Percentiles rank a stretch among this genome's conserved stretches.
Evolutionary conservation across 768 basidiomycete species (phyloP).

Genomic region (Pleurotus platypus): DNA sequence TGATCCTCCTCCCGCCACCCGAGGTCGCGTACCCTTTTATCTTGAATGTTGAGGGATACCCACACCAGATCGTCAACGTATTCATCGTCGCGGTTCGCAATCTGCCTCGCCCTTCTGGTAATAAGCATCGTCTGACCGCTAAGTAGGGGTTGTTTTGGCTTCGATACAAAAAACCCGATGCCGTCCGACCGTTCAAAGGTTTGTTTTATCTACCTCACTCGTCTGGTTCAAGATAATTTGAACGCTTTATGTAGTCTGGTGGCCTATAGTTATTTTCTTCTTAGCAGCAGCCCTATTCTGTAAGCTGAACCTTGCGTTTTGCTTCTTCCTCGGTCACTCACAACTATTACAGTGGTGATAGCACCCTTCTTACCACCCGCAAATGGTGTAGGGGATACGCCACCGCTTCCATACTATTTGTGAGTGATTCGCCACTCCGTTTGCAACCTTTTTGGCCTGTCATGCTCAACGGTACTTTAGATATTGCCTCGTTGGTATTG

Average conservation of each 20-base stretch:
- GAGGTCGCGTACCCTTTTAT: constrained; percentile 58
- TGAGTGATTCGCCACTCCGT: constrained; percentile 12
- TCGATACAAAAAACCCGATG: constrained; percentile 45
- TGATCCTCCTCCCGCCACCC: constrained; percentile 53
- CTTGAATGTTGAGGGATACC: constrained; percentile 52
- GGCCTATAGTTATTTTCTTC: constrained; percentile 53
- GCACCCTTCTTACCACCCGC: constrained; percentile 54
- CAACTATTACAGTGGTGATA: constrained; percentile 37
- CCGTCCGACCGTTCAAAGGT: constrained; percentile 52
- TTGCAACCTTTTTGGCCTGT: neutral
- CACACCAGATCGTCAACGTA: constrained; percentile 51
- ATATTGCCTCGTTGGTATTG: constrained; percentile 54
- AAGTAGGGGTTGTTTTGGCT: constrained; percentile 52
- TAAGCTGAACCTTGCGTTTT: constrained; percentile 22
- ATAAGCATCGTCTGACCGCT: neutral
- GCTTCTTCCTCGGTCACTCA: neutral
- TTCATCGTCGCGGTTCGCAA: constrained; percentile 50
- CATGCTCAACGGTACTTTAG: constrained; percentile 18
- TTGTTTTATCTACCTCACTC: neutral
- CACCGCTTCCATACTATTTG: constrained; percentile 58
- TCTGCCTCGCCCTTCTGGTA: neutral
- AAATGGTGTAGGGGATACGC: constrained; percentile 54
- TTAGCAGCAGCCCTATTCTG: constrained; percentile 47
- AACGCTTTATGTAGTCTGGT: constrained; percentile 39
- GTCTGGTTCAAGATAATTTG: no score